These are phyloP conservation scores for Wickerhamomyces alni DNA, from an alignment of 805 yeast genomes.

Conservation along the genomic window DNA sequence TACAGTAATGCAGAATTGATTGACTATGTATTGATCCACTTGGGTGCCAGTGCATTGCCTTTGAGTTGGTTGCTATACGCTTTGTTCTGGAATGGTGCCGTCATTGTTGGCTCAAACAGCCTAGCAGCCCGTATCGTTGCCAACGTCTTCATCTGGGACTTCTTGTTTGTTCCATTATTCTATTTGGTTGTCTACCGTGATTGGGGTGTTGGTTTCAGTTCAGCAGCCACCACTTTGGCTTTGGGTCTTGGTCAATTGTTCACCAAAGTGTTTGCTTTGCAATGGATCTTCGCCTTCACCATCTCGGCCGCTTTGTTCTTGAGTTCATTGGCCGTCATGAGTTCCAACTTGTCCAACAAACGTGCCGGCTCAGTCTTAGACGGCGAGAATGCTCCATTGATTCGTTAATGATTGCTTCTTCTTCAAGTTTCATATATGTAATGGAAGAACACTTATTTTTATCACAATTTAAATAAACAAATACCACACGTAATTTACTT, in stretches of 20 bases:
- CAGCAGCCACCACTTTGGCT: slow-evolving; percentile 55
- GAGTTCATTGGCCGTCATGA: slow-evolving; percentile 40
- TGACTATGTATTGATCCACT: slow-evolving; percentile 55
- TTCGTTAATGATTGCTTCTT: slow-evolving; percentile 11
- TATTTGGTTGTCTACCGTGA: slow-evolving; percentile 58
- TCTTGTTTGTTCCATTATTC: slow-evolving; percentile 56
- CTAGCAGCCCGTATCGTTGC: slow-evolving; percentile 64
- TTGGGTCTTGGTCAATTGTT: slow-evolving; percentile 66
- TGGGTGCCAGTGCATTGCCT: slow-evolving; percentile 65
- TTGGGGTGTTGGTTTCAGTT: slow-evolving; percentile 61
- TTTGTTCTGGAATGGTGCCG: slow-evolving; percentile 84
- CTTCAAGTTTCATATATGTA: background rate
- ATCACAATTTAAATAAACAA: no score
- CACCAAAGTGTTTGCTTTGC: slow-evolving; percentile 66
- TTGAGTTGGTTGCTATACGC: slow-evolving; percentile 69
- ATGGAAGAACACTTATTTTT: no score
- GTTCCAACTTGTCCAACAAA: slow-evolving; percentile 24
- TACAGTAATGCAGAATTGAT: slow-evolving; percentile 44
- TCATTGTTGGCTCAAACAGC: slow-evolving; percentile 41
- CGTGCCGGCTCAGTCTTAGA: slow-evolving; percentile 6
- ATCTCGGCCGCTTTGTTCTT: slow-evolving; percentile 55
- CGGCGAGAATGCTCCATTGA: slow-evolving; percentile 34
- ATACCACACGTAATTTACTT: no score
- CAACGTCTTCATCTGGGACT: slow-evolving; percentile 73
- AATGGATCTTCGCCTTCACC: slow-evolving; percentile 78